Conservation (phyloP, 495 filamentous ascomycete species). For the Trichoderma reesei region DNA sequence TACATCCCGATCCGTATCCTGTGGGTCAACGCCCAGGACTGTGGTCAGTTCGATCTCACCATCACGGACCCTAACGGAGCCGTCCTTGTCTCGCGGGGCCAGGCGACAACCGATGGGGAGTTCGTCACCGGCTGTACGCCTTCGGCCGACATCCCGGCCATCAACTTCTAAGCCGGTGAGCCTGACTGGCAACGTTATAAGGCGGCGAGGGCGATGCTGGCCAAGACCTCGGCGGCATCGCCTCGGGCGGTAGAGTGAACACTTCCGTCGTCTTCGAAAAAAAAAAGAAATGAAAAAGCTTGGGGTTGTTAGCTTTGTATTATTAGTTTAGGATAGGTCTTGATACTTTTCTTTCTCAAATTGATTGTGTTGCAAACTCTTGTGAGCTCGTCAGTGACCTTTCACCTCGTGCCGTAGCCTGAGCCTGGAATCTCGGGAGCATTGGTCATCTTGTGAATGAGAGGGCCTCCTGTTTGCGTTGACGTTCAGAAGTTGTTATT, state of each 20-base stretch:
- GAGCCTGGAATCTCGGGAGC: no score
- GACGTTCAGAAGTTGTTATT: no score
- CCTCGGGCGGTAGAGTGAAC: no score
- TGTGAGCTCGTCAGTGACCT: no score
- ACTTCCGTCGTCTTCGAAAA: background rate
- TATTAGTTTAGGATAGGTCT: background rate
- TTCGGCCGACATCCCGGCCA: background rate
- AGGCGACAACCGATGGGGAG: background rate
- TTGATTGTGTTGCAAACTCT: background rate
- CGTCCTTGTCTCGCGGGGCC: background rate
- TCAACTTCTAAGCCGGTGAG: background rate
- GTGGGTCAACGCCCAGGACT: slow-evolving; percentile 8
- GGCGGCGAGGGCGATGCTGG: no score
- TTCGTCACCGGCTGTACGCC: background rate
- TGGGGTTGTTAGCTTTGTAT: background rate
- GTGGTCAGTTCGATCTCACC: background rate
- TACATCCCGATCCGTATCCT: slow-evolving; percentile 9
- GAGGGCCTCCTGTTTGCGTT: no score
- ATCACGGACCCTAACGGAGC: background rate
- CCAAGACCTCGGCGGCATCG: background rate
- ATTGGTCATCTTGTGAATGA: no score
- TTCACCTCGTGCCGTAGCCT: no score
- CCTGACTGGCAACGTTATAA: background rate
- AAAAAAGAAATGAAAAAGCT: no score
- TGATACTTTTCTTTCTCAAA: background rate